phyloP scores from a whole-genome alignment of 2,329 filamentous ascomycete species.

The Aureobasidium mangrovei region DNA sequence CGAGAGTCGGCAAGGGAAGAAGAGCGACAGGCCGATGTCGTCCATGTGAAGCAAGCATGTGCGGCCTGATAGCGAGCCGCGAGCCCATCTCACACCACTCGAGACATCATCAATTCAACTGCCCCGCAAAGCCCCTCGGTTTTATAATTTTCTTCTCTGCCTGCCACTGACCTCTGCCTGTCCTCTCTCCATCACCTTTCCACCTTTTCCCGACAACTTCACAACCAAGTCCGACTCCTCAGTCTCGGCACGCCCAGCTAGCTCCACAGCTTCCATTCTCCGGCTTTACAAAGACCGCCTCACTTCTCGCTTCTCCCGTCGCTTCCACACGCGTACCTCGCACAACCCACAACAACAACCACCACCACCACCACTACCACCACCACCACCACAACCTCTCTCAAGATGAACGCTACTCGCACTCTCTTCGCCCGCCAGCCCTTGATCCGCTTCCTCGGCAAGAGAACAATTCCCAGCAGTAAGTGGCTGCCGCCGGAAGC shows the following conservation, averaged over 20 bases:
- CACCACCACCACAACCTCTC: constrained; percentile 1
- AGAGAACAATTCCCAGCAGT: constrained; percentile 38
- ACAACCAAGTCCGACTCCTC: constrained; percentile 1
- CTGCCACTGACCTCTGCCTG: neutral
- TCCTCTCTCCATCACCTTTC: neutral
- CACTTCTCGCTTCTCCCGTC: neutral
- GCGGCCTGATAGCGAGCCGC: constrained; percentile 4
- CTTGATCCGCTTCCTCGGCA: constrained; percentile 44
- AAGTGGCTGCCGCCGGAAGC: constrained; percentile 18
- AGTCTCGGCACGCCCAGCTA: constrained; percentile 1
- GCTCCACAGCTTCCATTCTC: constrained; percentile 1
- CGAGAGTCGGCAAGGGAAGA: neutral
- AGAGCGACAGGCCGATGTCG: constrained; percentile 5
- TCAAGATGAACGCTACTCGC: constrained; percentile 38
- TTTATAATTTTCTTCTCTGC: constrained; percentile 8
- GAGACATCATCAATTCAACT: neutral
- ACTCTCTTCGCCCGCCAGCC: constrained; percentile 40
- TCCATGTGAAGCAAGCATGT: neutral
- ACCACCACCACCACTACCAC: too few species aligned
- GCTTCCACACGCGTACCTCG: neutral
- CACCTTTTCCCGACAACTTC: neutral
- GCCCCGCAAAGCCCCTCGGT: neutral
- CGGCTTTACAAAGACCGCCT: neutral
- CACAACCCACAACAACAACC: neutral
- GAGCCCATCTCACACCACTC: constrained; percentile 9